Percentiles rank a stretch among this genome's conserved stretches.
phyloP scores from a whole-genome alignment of 75 land plant genomes.

The Selaginella moellendorffii region DNA sequence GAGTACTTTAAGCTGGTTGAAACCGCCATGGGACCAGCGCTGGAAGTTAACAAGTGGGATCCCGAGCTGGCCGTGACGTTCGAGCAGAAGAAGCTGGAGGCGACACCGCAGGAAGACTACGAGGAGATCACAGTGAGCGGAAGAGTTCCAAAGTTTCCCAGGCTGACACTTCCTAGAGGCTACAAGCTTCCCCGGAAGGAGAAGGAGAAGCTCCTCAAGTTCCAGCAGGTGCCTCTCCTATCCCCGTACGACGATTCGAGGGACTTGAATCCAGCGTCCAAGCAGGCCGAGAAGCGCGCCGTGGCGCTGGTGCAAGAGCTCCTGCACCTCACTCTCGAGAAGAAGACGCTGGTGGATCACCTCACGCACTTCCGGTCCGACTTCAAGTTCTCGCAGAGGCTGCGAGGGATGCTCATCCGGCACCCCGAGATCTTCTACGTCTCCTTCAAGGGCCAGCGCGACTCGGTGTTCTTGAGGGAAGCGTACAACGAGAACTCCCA shows the following conservation, averaged over 20 bases:
- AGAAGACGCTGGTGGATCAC: slow-evolving; percentile 79
- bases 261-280: slow-evolving; percentile 30
- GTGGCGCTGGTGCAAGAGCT: slow-evolving; percentile 84
- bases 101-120: slow-evolving; percentile 32
- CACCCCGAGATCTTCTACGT: slow-evolving; percentile 96
- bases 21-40: slow-evolving; percentile 53
- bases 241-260: not conserved
- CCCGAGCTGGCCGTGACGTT: slow-evolving; percentile 75
- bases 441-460: slow-evolving; percentile 79
- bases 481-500: slow-evolving; percentile 62
- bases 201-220: slow-evolving; percentile 39
- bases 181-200: slow-evolving; percentile 57
- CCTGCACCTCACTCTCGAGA: slow-evolving; percentile 69
- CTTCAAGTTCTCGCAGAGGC: slow-evolving; percentile 75
- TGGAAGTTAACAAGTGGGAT: slow-evolving; percentile 81
- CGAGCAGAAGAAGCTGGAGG: slow-evolving; percentile 36
- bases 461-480: slow-evolving; percentile 84
- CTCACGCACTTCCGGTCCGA: slow-evolving; percentile 87
- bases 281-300: slow-evolving; percentile 56
- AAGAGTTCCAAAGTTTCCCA: slow-evolving; percentile 50
- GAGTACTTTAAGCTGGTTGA: slow-evolving; percentile 67
- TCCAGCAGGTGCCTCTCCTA: slow-evolving; percentile 32
- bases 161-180: slow-evolving; percentile 68
- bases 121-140: slow-evolving; percentile 32
- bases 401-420: slow-evolving; percentile 74